Conservation (phyloP, 2,329 filamentous ascomycete species). For the Colletotrichum agaves region DNA sequence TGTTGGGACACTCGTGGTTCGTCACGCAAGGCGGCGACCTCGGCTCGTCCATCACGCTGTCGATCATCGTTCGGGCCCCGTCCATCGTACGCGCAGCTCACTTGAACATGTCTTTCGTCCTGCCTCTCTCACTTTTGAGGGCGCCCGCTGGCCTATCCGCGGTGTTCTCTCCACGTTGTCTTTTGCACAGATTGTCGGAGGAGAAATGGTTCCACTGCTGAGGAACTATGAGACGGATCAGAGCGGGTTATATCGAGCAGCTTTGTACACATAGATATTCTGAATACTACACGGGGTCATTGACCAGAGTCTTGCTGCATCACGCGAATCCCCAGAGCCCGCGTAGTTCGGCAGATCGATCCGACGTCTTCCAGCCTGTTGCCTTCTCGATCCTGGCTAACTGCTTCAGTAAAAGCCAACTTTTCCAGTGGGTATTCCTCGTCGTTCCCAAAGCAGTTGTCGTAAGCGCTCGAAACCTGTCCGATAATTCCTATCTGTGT, state of each 20-base stretch:
- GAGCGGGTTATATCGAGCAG: neutral
- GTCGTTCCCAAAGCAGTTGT: neutral
- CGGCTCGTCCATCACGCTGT: constrained; percentile 40
- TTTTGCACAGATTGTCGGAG: constrained; percentile 3
- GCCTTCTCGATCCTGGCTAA: constrained; percentile 27
- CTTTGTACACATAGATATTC: neutral
- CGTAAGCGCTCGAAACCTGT: neutral
- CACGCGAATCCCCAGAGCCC: neutral
- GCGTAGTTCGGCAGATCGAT: constrained; percentile 2
- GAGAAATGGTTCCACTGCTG: neutral
- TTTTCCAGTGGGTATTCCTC: constrained; percentile 21
- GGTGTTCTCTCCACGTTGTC: neutral
- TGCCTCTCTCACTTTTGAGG: neutral
- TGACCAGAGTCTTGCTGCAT: neutral
- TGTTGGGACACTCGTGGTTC: constrained; percentile 51
- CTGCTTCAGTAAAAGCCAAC: constrained; percentile 24
- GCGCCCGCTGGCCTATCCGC: constrained; percentile 4
- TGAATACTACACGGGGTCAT: no score
- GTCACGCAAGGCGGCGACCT: constrained; percentile 47
- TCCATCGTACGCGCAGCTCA: constrained; percentile 17
- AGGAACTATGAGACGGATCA: neutral
- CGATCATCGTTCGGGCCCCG: constrained; percentile 30
- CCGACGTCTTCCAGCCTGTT: constrained; percentile 35
- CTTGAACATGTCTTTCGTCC: constrained; percentile 31
- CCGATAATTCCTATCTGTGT: neutral